phyloP scores from a whole-genome alignment of 305 asterid species.

The Rubia occidens region DNA sequence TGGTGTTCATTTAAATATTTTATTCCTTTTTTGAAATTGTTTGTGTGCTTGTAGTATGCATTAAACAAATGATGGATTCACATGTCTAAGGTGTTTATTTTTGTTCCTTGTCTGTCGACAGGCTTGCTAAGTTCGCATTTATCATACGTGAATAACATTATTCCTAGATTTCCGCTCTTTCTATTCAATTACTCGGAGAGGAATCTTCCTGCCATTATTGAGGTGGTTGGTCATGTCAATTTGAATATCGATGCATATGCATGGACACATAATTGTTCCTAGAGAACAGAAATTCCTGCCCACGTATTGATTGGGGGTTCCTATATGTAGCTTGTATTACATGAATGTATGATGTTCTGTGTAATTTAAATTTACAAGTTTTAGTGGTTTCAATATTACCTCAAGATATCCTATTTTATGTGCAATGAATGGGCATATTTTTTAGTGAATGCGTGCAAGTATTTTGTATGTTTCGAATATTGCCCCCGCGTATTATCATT shows the following conservation, averaged over 20 bases:
- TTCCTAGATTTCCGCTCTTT: conserved; percentile 70
- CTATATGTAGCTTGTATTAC: not conserved
- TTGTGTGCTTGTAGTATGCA: too few relatives aligned
- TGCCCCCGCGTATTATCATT: too few relatives aligned
- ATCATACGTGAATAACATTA: conserved; percentile 56
- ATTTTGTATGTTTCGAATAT: too few relatives aligned
- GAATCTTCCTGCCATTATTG: conserved; percentile 63
- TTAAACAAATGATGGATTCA: too few relatives aligned
- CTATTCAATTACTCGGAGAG: conserved; percentile 59
- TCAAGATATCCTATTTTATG: too few relatives aligned
- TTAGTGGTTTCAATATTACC: not conserved
- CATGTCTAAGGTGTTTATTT: too few relatives aligned
- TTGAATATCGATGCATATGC: conserved; percentile 70
- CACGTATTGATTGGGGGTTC: conserved; percentile 39
- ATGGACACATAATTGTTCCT: conserved; percentile 69
- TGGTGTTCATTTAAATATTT: not conserved
- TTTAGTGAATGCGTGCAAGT: too few relatives aligned
- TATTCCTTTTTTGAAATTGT: too few relatives aligned
- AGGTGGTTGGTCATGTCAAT: conserved; percentile 72
- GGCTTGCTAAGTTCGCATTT: conserved; percentile 68
- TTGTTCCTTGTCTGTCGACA: conserved; percentile 22
- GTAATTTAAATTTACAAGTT: not conserved
- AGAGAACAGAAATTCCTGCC: conserved; percentile 57
- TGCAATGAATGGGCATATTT: too few relatives aligned
- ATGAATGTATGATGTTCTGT: not conserved